A percentile compares a stretch with the other conserved stretches of the same genome.
phyloP scores from a whole-genome alignment of 2,329 filamentous ascomycete species.

The Chaetothyriales sp. region DNA sequence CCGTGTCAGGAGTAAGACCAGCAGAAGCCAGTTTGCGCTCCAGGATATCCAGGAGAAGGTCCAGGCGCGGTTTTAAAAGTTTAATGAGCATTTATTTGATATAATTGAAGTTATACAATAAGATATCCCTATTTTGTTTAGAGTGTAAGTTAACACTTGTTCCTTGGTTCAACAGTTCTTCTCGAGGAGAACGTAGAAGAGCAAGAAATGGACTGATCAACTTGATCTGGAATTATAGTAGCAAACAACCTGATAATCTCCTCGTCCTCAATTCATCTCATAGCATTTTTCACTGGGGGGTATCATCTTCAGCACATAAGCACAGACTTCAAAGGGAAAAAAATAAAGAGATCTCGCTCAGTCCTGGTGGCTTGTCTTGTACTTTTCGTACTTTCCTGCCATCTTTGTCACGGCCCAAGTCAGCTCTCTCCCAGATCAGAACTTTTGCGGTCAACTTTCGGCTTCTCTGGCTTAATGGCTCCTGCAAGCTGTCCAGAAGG shows the following conservation, averaged over 20 bases:
- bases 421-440: background rate
- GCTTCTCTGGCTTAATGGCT: background rate
- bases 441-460: background rate
- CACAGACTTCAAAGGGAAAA: background rate
- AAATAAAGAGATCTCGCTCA: background rate
- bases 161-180: too few relatives aligned
- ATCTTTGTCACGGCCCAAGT: background rate
- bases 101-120: too few relatives aligned
- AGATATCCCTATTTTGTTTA: too few relatives aligned
- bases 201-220: too few relatives aligned
- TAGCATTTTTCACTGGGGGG: background rate
- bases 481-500: background rate
- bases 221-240: too few relatives aligned
- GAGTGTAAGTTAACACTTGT: too few relatives aligned
- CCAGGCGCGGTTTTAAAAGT: conserved; percentile 44
- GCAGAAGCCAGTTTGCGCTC: conserved; percentile 57
- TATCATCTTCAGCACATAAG: background rate
- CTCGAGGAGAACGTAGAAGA: too few relatives aligned
- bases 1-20: conserved; percentile 53
- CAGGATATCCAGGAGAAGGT: conserved; percentile 61
- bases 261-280: background rate
- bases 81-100: background rate
- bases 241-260: too few relatives aligned
- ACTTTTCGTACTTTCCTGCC: background rate
- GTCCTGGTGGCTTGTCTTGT: background rate